These are phyloP conservation scores for Malassezia equina DNA, from an alignment of 1,284 basidiomycete species.

Conservation along the genomic window DNA sequence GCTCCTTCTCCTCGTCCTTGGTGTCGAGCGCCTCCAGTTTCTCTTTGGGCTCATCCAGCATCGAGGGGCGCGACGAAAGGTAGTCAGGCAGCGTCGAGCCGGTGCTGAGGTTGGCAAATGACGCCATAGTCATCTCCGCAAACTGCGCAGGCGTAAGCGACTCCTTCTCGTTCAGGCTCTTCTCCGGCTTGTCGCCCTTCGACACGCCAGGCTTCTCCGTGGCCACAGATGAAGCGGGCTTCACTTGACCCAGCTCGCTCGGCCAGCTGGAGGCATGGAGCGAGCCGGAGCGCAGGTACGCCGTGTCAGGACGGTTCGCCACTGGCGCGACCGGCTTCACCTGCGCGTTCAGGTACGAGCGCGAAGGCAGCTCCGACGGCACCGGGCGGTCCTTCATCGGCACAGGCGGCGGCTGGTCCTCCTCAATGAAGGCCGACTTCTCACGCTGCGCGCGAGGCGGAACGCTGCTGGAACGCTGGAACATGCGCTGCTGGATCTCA, in stretches of 20 bases:
- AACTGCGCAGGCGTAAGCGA: conserved; percentile 3
- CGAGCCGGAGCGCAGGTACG: background rate
- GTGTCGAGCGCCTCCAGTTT: background rate
- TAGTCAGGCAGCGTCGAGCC: conserved; percentile 10
- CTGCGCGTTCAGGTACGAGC: background rate
- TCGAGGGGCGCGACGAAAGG: background rate
- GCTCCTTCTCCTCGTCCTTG: background rate
- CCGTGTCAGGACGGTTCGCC: background rate
- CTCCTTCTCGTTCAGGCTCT: background rate
- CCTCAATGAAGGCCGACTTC: conserved; percentile 4
- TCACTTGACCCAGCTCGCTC: background rate
- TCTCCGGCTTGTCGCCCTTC: background rate
- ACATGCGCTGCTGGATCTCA: background rate
- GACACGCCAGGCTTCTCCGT: background rate
- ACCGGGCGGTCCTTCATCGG: conserved; percentile 1
- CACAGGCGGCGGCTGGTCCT: conserved; percentile 1
- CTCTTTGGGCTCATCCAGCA: background rate
- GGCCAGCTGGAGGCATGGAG: background rate
- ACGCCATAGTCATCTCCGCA: conserved; percentile 6
- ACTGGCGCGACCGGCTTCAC: background rate
- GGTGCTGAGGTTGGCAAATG: background rate
- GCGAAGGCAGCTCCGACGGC: background rate
- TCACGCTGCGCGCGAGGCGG: background rate
- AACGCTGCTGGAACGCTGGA: background rate
- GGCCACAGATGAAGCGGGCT: background rate